Conservation (phyloP, 192 early-diverging fungal genomes). For the Backusella sp. region DNA sequence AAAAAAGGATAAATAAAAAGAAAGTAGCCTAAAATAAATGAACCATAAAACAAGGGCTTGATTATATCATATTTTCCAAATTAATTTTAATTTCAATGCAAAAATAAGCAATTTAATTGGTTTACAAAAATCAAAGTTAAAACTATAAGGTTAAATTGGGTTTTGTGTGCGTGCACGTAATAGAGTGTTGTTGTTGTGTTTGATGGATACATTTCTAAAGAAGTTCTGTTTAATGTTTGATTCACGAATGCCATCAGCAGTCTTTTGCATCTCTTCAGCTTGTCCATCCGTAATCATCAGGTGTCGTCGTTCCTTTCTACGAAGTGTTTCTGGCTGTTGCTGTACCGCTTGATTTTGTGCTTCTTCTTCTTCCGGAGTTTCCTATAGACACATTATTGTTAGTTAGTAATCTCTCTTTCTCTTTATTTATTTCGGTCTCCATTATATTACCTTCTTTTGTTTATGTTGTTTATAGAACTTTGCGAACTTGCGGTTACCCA, state of each 20-base stretch:
- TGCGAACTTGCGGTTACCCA: slow-evolving; percentile 20
- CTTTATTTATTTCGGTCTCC: background rate
- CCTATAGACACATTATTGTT: background rate
- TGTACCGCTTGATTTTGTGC: background rate
- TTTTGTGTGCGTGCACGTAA: slow-evolving; percentile 9
- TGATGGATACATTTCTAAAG: background rate
- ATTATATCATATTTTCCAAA: background rate
- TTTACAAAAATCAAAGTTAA: background rate
- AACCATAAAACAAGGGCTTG: background rate
- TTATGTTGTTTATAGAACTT: slow-evolving; percentile 20
- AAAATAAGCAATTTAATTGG: background rate
- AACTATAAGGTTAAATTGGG: background rate
- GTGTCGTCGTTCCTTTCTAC: slow-evolving; percentile 8
- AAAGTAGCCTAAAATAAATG: background rate
- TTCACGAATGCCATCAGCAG: background rate
- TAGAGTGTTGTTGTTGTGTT: background rate
- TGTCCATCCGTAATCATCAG: slow-evolving; percentile 2
- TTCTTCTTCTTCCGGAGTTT: background rate
- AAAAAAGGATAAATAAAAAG: background rate
- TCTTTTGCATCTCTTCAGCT: background rate
- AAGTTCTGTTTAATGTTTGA: background rate
- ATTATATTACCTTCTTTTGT: background rate
- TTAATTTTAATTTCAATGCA: background rate
- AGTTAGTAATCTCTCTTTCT: background rate
- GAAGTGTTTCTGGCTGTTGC: background rate